These are phyloP conservation scores for Raffaelea ambrosiae DNA, from an alignment of 2,329 filamentous ascomycete genomes.

Conservation along the genomic window DNA sequence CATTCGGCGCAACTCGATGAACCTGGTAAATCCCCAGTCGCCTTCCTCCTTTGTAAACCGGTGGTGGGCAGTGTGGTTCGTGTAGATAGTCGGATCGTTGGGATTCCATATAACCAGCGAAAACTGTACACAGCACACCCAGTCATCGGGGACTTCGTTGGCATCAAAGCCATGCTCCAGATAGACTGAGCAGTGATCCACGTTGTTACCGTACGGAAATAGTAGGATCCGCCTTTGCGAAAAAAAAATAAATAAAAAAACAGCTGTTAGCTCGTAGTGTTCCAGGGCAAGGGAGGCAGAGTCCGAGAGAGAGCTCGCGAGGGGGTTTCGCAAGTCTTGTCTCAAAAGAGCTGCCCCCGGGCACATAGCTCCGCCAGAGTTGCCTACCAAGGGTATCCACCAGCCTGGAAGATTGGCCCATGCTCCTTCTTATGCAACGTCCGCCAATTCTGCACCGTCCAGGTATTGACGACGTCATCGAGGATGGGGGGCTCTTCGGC, in stretches of 20 bases:
- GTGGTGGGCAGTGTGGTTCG: constrained; percentile 79
- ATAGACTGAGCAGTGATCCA: constrained; percentile 90
- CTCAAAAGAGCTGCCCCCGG: no score
- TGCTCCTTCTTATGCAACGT: constrained; percentile 70
- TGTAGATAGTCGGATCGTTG: constrained; percentile 78
- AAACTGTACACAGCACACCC: constrained; percentile 96
- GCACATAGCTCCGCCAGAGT: no score
- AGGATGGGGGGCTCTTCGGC: constrained; percentile 70
- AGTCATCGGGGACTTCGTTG: constrained; percentile 71
- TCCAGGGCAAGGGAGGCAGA: no score
- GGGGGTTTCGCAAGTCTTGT: no score
- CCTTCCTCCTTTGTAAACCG: constrained; percentile 94
- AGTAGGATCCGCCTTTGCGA: constrained; percentile 83
- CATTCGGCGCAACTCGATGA: constrained; percentile 78
- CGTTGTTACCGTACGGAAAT: constrained; percentile 91
- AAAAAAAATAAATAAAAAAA: no score
- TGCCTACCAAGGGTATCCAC: constrained; percentile 74
- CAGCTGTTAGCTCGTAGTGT: constrained; percentile 14
- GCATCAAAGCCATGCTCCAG: constrained; percentile 87
- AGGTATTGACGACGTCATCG: constrained; percentile 69
- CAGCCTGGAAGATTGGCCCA: constrained; percentile 80
- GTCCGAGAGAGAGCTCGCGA: no score
- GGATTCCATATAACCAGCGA: constrained; percentile 89
- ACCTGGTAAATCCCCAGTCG: constrained; percentile 98
- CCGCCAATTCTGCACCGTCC: constrained; percentile 82